Conservation (phyloP, 306 rosid genomes). For the Citrullus mucosospermus region DNA sequence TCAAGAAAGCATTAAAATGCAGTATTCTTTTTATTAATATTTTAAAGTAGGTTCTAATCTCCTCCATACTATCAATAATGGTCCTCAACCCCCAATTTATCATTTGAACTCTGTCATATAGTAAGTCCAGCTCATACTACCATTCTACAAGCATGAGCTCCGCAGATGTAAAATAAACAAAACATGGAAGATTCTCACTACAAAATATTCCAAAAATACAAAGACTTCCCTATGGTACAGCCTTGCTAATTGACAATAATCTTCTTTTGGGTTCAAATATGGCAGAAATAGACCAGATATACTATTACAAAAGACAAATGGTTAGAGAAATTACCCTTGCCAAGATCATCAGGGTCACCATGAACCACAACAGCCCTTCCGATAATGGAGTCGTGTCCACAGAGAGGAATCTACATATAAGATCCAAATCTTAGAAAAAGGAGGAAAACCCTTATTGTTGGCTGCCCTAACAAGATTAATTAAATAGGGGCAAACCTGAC, state of each 20-base stretch:
- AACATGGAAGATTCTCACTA: not conserved
- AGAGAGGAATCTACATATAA: slow-evolving; percentile 68
- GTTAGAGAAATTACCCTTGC: slow-evolving; percentile 49
- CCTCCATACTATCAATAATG: not conserved
- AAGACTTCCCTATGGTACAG: not conserved
- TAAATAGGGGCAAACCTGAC: slow-evolving; percentile 29
- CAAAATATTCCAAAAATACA: not conserved
- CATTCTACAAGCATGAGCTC: not conserved
- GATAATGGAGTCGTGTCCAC: slow-evolving; percentile 62
- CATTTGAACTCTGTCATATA: not conserved
- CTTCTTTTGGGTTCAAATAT: not conserved
- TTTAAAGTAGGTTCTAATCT: not conserved
- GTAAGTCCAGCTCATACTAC: not conserved
- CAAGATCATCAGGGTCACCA: slow-evolving; percentile 87
- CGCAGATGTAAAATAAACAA: not conserved
- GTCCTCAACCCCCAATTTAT: not conserved
- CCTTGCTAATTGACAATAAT: not conserved
- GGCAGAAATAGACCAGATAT: not conserved
- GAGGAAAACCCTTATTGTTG: not conserved
- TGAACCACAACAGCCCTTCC: slow-evolving; percentile 99
- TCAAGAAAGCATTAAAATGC: not conserved
- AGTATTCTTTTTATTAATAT: not conserved
- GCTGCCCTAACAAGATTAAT: not conserved
- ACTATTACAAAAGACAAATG: not conserved
- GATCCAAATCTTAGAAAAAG: slow-evolving; percentile 4